Evolutionary conservation across 179 eudicot species (phyloP), one percentile per base, ranked within the genome.

Genomic region (Spergularia azorica): DNA sequence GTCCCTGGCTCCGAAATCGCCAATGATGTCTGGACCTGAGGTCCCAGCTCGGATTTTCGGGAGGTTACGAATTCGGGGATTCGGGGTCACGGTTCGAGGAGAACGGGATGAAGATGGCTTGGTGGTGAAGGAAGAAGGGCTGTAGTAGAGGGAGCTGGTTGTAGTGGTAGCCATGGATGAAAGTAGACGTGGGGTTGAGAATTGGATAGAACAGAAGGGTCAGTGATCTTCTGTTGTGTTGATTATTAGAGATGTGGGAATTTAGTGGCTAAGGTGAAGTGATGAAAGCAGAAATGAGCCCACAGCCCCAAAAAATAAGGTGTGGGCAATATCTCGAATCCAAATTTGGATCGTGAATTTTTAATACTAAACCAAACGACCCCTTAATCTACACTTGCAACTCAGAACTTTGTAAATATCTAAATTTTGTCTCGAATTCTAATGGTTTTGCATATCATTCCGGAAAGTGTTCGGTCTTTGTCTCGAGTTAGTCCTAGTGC

Each of bases 1-100:
- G 85, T 93, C 98, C 17, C 97, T 81, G 5, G 87, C 97, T 18
- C 98, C 97, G 51, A 93, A 90, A 74, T 92, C 98, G 15, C 97
- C 97, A 39, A 89, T 61, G 1, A 89, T 6, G 79, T 93, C 90
- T 7, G 77, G 52, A 54, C 72, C 74, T 5, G 48, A 4, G 38
- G 89, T 0, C 1, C 48, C 48, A 43, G 48, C 84, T 4, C 48
- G 70, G 67, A 77, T 52, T 13, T 0, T 16, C 32, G 77, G 62
- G 9, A 58, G 17, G 6, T 14, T 39, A 5, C 62, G 78, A 6
- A 46, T 46, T 10, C 54, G 61, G 41, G 77, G 38, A 9, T 67
- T 39, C 9, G 15, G 12, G 20, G 56, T 36, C 1, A 63, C 63
- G 20, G 60, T 52, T 62, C 71, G 54, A 17, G 76, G 11, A 12